phyloP scores from a whole-genome alignment of 441 rosid species.

The Biscutella laevigata region DNA sequence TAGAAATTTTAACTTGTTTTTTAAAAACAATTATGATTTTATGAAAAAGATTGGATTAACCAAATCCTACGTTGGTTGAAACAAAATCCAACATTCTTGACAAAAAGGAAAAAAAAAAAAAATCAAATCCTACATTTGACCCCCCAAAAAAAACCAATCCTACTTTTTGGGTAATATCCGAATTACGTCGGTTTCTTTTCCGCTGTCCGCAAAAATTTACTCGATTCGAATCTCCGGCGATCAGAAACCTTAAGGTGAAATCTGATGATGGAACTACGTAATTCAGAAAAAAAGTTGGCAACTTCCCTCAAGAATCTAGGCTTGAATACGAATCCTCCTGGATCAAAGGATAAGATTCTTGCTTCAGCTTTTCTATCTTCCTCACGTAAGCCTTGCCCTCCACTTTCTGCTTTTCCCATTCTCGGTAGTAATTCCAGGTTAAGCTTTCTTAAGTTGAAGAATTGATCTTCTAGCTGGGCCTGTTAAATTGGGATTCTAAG shows the following conservation, averaged over 20 bases:
- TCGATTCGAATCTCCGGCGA: slow-evolving; percentile 4
- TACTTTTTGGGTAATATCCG: too few species aligned
- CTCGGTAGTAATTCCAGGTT: too few species aligned
- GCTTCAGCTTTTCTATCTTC: slow-evolving; percentile 22
- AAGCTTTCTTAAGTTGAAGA: too few species aligned
- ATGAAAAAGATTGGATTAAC: too few species aligned
- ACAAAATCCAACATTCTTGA: too few species aligned
- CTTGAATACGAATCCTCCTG: slow-evolving; percentile 29
- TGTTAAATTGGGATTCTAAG: neutral
- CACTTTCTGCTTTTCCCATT: neutral
- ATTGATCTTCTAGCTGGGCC: neutral
- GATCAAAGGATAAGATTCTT: slow-evolving; percentile 18
- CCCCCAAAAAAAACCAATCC: too few species aligned
- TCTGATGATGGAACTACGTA: slow-evolving; percentile 26
- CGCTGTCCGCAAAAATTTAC: neutral
- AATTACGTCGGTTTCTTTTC: neutral
- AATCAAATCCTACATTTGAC: too few species aligned
- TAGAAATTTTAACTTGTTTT: too few species aligned
- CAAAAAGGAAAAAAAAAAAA: too few species aligned
- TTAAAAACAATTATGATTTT: too few species aligned
- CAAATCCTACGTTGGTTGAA: too few species aligned
- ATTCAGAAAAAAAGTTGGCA: slow-evolving; percentile 23
- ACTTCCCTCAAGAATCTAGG: slow-evolving; percentile 38
- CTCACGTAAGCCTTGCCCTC: slow-evolving; percentile 29
- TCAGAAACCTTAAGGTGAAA: neutral